A percentile compares a stretch with the other conserved stretches of the same genome.
phyloP scores from a whole-genome alignment of 2,329 filamentous ascomycete genomes.

The Cladosporium austrohemisphaericum region DNA sequence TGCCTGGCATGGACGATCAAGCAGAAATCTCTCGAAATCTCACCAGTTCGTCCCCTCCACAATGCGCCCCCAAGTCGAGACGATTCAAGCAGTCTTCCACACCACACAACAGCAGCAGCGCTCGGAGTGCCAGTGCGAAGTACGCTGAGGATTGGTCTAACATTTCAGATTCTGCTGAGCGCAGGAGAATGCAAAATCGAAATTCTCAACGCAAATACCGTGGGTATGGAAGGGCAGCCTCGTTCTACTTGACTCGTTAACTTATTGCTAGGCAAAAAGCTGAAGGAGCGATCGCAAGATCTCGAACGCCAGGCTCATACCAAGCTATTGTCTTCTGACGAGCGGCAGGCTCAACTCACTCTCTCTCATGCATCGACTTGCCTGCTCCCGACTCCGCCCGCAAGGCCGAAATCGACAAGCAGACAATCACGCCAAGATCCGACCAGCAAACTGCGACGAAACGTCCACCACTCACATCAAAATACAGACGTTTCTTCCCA shows the following conservation, averaged over 20 bases:
- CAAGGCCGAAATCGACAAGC: conserved; percentile 27
- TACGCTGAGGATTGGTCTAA: conserved; percentile 99
- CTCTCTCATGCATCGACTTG: conserved; percentile 38
- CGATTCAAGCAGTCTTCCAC: conserved; percentile 62
- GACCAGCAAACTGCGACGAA: conserved; percentile 26
- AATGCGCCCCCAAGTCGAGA: conserved; percentile 36
- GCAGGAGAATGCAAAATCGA: conserved; percentile 90
- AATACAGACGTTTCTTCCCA: conserved; percentile 62
- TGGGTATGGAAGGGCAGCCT: conserved; percentile 46
- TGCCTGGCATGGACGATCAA: conserved; percentile 30
- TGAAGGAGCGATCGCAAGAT: conserved; percentile 83
- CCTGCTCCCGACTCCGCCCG: conserved; percentile 14
- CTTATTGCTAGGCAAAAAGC: conserved; percentile 69
- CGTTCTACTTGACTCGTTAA: background rate
- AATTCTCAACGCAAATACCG: conserved; percentile 98
- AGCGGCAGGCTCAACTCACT: conserved; percentile 53
- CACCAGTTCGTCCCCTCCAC: conserved; percentile 41
- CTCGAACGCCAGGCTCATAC: conserved; percentile 73
- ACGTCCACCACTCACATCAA: conserved; percentile 42
- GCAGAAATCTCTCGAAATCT: conserved; percentile 43
- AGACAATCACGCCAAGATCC: conserved; percentile 21
- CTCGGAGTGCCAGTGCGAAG: conserved; percentile 90
- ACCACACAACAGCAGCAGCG: conserved; percentile 79
- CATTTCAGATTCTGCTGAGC: conserved; percentile 93
- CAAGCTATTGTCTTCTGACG: conserved; percentile 57